Base-by-base conservation (phyloP, 2,329 filamentous ascomycete genomes). In the Arthrobotrys iridis region DNA sequence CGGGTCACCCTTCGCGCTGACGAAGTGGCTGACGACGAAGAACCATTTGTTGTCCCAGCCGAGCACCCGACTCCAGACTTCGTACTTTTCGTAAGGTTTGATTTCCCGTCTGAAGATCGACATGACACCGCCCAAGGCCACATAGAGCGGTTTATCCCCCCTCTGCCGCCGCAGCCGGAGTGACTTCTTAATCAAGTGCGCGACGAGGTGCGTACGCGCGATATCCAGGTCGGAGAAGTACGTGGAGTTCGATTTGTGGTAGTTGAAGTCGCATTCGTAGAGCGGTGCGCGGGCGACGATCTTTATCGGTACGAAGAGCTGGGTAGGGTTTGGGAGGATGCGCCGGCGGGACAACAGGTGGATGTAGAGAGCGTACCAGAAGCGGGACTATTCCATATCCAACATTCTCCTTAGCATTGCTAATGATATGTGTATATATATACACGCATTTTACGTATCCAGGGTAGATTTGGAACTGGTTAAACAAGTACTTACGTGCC, bases 191-290 rank as follows among this genome's bases (percentile, higher is more conserved):
- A 79, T 79, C 1, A 93, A 83, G 77, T 89, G 88, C 55, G 89
- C 90, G 62, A 96, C 88, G 6, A 95, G 87, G 77, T 96, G 91
- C 0, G 91, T 91, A 67, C 95, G 91, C 40, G 90, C 88, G 73
- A 94, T 87, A 82, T 96, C 93, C 78, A 96, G 88, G 82, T 96
- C 93, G 78, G 89, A 85, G 81, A 96, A 96, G 84, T 96, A 96
- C 28, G 93, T 96, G 79, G 87, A 88, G 84, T 93, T 92, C 76
- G 89, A 89, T 81, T 93, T 93, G 85, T 94, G 91, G 45, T 93
- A 80, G 83, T 95, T 94, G 84, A 93, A 93, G 83, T 97, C 93
- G 79, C 90, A 92, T 83, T 96, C 93, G 78, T 91, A 86, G 63
- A 91, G 83, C 0, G 91, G 87, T 11, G 90, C 87, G 80, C 89